Evolutionary conservation across 306 rosid genomes (phyloP).

Genomic region (Echinosophora koreensis): DNA sequence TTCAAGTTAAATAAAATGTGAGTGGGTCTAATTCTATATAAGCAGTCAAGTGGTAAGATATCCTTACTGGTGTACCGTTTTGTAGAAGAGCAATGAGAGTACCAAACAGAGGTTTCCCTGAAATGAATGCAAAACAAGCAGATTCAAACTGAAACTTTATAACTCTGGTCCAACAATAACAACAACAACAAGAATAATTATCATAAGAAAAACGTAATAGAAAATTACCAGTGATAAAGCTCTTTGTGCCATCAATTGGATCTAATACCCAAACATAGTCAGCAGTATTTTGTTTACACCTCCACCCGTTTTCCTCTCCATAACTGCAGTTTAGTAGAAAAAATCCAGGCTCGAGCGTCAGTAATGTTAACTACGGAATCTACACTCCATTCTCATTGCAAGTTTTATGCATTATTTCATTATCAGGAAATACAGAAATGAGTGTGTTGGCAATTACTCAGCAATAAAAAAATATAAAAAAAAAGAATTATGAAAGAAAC

Average conservation of each 20-base stretch:
- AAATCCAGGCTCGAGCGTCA: slow-evolving; percentile 8
- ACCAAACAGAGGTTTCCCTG: slow-evolving; percentile 97
- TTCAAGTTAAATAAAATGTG: slow-evolving; percentile 9
- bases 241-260: slow-evolving; percentile 96
- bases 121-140: slow-evolving; percentile 41
- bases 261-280: slow-evolving; percentile 97
- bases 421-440: slow-evolving; percentile 7
- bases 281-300: slow-evolving; percentile 68
- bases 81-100: slow-evolving; percentile 87
- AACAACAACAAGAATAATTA: not conserved
- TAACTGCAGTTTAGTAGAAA: slow-evolving; percentile 63
- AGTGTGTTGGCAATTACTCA: not conserved
- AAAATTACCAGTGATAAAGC: slow-evolving; percentile 85
- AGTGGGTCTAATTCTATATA: not conserved
- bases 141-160: not conserved
- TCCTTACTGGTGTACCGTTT: slow-evolving; percentile 77
- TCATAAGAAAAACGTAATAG: not conserved
- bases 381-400: not conserved
- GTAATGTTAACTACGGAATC: slow-evolving; percentile 6
- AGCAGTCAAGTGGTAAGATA: slow-evolving; percentile 42
- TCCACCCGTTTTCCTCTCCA: slow-evolving; percentile 98
- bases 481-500: not conserved
- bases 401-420: slow-evolving; percentile 2
- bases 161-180: not conserved
- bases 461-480: no score